Evolutionary conservation across 345 rosid species (phyloP).

Genomic region (Pistacia integerrima): DNA sequence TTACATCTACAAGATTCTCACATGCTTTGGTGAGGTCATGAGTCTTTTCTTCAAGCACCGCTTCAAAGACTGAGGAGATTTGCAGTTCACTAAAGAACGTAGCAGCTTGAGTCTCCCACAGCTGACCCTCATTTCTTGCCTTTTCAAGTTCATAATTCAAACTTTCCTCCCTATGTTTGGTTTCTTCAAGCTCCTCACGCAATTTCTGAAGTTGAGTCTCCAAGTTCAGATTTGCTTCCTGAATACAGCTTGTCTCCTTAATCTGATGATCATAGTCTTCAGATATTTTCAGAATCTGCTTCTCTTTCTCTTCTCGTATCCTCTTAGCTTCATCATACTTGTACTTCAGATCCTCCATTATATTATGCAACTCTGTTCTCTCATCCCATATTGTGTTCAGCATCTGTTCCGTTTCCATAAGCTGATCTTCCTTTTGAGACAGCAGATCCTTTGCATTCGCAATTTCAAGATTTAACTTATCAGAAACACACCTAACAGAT

Average conservation of each 20-base stretch:
- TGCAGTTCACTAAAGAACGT: conserved; percentile 58
- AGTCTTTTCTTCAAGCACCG: conserved; percentile 58
- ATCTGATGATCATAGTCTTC: conserved; percentile 50
- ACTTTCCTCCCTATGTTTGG: conserved; percentile 49
- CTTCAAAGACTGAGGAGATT: conserved; percentile 49
- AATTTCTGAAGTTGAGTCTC: conserved; percentile 48
- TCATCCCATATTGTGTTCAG: conserved; percentile 40
- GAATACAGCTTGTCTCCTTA: conserved; percentile 41
- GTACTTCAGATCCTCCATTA: conserved; percentile 57
- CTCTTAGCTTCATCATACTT: conserved; percentile 57
- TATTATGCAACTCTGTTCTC: conserved; percentile 41
- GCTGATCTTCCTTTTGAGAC: conserved; percentile 47
- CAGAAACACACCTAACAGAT: conserved; percentile 43
- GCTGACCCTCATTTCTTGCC: conserved; percentile 45
- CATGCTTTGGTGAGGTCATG: conserved; percentile 54
- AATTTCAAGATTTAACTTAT: conserved; percentile 49
- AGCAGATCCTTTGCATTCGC: conserved; percentile 42
- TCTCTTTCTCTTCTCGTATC: conserved; percentile 48
- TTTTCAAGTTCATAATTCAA: conserved; percentile 52
- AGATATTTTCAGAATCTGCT: conserved; percentile 53
- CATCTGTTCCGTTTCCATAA: conserved; percentile 44
- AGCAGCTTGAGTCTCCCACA: conserved; percentile 64
- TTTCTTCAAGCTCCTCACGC: conserved; percentile 46
- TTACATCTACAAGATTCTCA: conserved; percentile 40
- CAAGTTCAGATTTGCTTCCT: conserved; percentile 47